Evolutionary conservation across 345 rosid species (phyloP), one percentile per base, ranked within the genome.

Genomic region (Acer saccharum): DNA sequence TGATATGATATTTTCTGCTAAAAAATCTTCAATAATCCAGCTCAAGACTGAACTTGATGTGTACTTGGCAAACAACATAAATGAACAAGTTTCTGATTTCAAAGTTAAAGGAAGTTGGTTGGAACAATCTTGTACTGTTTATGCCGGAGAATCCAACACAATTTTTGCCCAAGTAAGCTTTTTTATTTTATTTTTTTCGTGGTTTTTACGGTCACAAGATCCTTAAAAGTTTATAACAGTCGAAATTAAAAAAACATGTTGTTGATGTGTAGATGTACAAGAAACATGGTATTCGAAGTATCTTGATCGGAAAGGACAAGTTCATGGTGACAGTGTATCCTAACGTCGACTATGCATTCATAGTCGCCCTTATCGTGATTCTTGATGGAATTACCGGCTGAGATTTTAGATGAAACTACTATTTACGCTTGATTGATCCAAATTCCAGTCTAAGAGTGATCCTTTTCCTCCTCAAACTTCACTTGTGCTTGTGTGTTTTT

Each of bases 71-170:
- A 68, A 48, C 17, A 74, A 81, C 75, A n/a, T 50, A 39, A 17
- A 35, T 1, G 77, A 72, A 35, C 39, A 67, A 3, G 69, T 74
- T 9, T 73, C 23, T 52, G 84, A 77, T 73, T 81, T 76, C 65
- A 58, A 50, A 18, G 67, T 81, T 63, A 69, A 77, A 48, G 81
- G 84, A 13, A 72, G 75, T 27, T 73, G 84, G 84, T 48, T 35
- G 7, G 77, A 74, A 10, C 66, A 63, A 16, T 70, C 81, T 46
- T 78, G 81, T 29, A 25, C 48, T 7, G n/a, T 78, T 23, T 78
- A 82, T 55, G 60, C 65, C 4, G 81, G 80, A 3, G 68, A 74
- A 3, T 61, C 81, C 13, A 11, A 69, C 23, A 50, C 48, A 6
- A 54, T 78, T n/a, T 21, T 78, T 44, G 84, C 79, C 4, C 74